Conservation (phyloP, 176 grass and related monocot genomes). For the Musa beccarii region DNA sequence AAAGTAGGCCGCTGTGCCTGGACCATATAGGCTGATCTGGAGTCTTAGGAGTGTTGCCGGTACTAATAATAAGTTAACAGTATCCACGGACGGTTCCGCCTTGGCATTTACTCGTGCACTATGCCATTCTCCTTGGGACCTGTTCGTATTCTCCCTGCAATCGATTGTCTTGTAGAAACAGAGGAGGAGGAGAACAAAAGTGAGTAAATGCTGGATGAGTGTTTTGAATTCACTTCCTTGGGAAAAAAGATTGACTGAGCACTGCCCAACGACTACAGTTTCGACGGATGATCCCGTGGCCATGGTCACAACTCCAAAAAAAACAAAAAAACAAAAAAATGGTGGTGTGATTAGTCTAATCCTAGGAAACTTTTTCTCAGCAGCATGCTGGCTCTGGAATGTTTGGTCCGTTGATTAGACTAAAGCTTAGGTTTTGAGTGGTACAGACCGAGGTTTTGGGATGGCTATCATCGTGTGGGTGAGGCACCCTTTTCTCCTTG, state of each 20-base stretch:
- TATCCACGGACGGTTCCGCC: neutral
- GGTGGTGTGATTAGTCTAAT: neutral
- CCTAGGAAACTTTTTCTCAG: neutral
- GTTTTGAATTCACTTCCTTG: conserved; percentile 2
- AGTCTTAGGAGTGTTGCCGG: neutral
- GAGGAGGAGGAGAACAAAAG: neutral
- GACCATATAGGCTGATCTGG: neutral
- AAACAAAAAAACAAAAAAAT: too few species aligned
- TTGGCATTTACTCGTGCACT: neutral
- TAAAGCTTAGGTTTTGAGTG: neutral
- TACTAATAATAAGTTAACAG: neutral
- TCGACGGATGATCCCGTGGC: neutral
- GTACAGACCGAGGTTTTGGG: neutral
- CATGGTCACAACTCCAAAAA: too few species aligned
- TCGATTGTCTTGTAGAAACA: neutral
- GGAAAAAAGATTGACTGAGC: conserved; percentile 1
- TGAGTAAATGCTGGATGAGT: conserved; percentile 3
- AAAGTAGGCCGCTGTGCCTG: neutral
- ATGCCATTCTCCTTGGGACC: neutral
- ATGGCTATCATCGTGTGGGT: neutral
- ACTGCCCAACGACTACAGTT: neutral
- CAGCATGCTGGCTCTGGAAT: neutral
- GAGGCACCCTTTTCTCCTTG: neutral
- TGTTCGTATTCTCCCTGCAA: neutral
- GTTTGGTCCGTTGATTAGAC: neutral